Evolutionary conservation across 352 stramenopile genomes (phyloP).

Genomic region (Phytophthora cryptogea): DNA sequence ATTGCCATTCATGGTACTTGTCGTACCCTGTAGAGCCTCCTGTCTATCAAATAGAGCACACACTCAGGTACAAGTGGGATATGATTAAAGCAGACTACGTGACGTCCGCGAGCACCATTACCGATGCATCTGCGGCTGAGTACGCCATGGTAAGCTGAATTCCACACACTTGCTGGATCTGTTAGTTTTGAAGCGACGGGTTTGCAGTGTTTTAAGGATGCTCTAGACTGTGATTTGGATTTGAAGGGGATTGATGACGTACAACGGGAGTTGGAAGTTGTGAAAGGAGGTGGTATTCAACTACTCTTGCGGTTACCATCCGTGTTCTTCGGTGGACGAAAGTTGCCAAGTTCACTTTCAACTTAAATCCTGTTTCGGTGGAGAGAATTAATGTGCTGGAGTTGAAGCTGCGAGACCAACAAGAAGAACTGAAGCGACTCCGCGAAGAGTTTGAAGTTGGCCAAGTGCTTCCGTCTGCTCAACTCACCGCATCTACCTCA

Average conservation of each 20-base stretch:
- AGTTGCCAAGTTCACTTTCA: conserved; percentile 18
- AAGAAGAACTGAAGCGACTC: conserved; percentile 3
- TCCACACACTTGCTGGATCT: background rate
- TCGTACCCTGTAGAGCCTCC: too few species aligned
- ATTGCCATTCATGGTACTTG: too few species aligned
- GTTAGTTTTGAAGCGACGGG: background rate
- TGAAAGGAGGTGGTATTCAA: background rate
- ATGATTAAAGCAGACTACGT: conserved; percentile 7
- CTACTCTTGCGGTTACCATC: conserved; percentile 10
- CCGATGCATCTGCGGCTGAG: background rate
- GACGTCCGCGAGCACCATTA: background rate
- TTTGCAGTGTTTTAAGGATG: conserved; percentile 27
- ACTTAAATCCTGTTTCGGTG: conserved; percentile 16
- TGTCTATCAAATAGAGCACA: too few species aligned
- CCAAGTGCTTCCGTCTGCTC: background rate
- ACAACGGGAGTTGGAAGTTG: conserved; percentile 4
- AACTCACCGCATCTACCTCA: background rate
- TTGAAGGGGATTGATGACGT: conserved; percentile 4
- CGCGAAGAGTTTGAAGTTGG: background rate
- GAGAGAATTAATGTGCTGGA: conserved; percentile 27
- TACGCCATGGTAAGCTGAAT: background rate
- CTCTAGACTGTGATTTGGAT: conserved; percentile 10
- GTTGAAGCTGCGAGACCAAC: conserved; percentile 16
- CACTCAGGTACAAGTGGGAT: background rate
- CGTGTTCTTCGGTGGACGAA: conserved; percentile 5